These are phyloP conservation scores for Lunularia cruciata DNA, from an alignment of 225 moss, liverwort and hornwort species.

Conservation along the genomic window DNA sequence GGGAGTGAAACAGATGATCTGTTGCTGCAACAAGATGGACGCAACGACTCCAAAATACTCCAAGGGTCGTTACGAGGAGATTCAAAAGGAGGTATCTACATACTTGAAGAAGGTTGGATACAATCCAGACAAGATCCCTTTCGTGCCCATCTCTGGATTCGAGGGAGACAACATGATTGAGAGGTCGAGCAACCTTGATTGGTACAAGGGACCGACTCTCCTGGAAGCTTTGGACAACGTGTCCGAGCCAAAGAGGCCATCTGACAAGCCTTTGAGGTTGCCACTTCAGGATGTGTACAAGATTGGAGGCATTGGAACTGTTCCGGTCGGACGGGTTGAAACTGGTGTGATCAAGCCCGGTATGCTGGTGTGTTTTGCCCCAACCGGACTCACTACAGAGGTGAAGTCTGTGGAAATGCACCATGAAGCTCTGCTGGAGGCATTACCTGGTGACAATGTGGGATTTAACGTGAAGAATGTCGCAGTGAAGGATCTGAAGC, in stretches of 20 bases:
- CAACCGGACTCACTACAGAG: constrained; percentile 61
- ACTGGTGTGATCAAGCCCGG: constrained; percentile 61
- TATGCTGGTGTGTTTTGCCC: constrained; percentile 53
- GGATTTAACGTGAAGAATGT: constrained; percentile 63
- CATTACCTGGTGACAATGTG: constrained; percentile 53
- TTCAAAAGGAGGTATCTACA: constrained; percentile 52
- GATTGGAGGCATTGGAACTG: constrained; percentile 64
- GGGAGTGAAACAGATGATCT: constrained; percentile 66
- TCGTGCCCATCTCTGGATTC: constrained; percentile 60
- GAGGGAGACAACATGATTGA: constrained; percentile 69
- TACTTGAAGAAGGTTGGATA: constrained; percentile 61
- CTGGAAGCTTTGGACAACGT: constrained; percentile 59
- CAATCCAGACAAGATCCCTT: constrained; percentile 60
- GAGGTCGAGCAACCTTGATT: constrained; percentile 52
- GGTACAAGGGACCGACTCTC: constrained; percentile 75
- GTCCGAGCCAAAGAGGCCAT: constrained; percentile 70
- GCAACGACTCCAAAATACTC: constrained; percentile 57
- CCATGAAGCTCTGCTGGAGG: constrained; percentile 49
- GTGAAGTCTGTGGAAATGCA: constrained; percentile 68
- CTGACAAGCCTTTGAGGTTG: constrained; percentile 64
- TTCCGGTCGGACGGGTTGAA: constrained; percentile 57
- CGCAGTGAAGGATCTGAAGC: constrained; percentile 55
- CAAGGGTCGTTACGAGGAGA: constrained; percentile 50
- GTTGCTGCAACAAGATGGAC: constrained; percentile 78
- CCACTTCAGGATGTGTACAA: constrained; percentile 81